These are phyloP conservation scores for Basipetospora chlamydospora DNA, from an alignment of 2,329 filamentous ascomycete genomes.

Conservation along the genomic window DNA sequence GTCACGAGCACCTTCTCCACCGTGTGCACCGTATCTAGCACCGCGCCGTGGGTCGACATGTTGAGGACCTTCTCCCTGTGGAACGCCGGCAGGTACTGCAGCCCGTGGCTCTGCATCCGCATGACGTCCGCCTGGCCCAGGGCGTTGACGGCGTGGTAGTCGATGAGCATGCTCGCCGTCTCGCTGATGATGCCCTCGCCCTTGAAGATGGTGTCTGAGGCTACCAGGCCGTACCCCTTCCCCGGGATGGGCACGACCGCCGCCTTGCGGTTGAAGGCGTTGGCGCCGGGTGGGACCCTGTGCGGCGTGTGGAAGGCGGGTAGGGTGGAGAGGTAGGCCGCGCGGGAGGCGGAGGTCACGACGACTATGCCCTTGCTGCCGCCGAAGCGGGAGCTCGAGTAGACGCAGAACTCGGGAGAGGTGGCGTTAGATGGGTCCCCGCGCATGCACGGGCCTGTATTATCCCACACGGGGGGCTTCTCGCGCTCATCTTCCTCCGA, in stretches of 20 bases:
- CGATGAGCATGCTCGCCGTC: constrained; percentile 23
- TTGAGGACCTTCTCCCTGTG: constrained; percentile 19
- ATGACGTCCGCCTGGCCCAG: constrained; percentile 14
- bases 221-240: constrained; percentile 23
- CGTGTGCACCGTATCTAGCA: constrained; percentile 12
- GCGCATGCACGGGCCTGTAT: not conserved
- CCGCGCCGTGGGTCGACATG: constrained; percentile 20
- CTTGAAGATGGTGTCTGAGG: constrained; percentile 17
- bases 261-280: constrained; percentile 12
- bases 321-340: constrained; percentile 14
- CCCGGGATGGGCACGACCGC: constrained; percentile 21
- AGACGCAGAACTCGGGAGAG: constrained; percentile 17
- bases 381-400: constrained; percentile 19
- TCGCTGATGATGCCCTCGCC: constrained; percentile 24
- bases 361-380: constrained; percentile 22
- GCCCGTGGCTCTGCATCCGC: constrained; percentile 17
- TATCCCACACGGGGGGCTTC: not conserved
- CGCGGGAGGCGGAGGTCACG: constrained; percentile 20
- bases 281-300: not conserved
- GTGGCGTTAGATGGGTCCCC: not conserved
- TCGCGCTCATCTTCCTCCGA: not conserved
- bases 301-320: constrained; percentile 15
- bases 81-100: constrained; percentile 15
- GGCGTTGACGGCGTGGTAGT: constrained; percentile 21
- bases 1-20: constrained; percentile 22